A percentile compares a stretch with the other conserved stretches of the same genome.
phyloP scores from a whole-genome alignment of 768 basidiomycete genomes.

The Suillus variegatus region DNA sequence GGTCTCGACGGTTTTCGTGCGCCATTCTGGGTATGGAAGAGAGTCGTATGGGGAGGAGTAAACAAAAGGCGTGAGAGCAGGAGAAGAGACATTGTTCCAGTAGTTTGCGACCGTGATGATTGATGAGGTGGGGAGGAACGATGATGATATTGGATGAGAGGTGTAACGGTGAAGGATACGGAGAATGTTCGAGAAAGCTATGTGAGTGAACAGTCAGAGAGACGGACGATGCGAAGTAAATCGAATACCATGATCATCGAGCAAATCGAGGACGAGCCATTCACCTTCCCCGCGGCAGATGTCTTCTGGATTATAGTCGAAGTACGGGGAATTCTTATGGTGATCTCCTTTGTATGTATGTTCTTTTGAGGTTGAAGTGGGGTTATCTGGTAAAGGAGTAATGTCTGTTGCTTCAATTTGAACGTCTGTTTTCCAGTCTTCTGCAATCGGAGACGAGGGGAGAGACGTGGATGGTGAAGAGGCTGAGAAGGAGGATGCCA shows the following conservation, averaged over 20 bases:
- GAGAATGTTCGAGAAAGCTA: conserved; percentile 52
- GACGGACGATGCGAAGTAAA: not conserved
- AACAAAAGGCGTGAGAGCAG: conserved; percentile 23
- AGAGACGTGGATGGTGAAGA: conserved; percentile 21
- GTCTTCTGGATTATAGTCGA: conserved; percentile 10
- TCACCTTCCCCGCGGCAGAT: conserved; percentile 34
- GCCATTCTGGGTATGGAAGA: conserved; percentile 71
- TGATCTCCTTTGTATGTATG: conserved; percentile 5
- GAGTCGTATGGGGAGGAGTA: conserved; percentile 35
- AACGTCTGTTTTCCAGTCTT: conserved; percentile 11
- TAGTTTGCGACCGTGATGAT: conserved; percentile 59
- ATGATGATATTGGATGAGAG: conserved; percentile 35
- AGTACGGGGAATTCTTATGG: conserved; percentile 1
- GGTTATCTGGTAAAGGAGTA: not conserved
- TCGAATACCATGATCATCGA: conserved; percentile 43
- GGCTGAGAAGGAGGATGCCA: not conserved
- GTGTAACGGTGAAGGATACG: conserved; percentile 53
- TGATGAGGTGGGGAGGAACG: conserved; percentile 44
- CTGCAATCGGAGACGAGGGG: conserved; percentile 28
- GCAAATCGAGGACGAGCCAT: conserved; percentile 56
- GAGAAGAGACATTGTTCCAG: conserved; percentile 13
- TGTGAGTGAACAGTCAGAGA: not conserved
- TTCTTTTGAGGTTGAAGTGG: conserved; percentile 4
- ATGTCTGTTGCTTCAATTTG: conserved; percentile 10
- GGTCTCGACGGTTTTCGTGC: conserved; percentile 46